Base-by-base conservation (phyloP, 768 basidiomycete genomes). In the Phlebiopsis flavidoalba region DNA sequence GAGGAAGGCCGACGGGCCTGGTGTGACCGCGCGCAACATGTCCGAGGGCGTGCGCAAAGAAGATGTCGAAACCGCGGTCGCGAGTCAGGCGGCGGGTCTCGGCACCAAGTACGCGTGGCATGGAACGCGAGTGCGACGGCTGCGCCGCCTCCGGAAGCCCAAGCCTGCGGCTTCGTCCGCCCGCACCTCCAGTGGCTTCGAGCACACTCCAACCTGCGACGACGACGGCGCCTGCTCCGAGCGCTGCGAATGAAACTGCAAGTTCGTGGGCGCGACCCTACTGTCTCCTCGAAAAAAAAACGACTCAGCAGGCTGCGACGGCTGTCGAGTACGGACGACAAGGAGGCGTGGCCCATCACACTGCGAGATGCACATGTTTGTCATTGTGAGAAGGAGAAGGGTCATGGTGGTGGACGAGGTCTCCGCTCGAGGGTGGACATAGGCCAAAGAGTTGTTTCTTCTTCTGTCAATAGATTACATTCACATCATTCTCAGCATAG, bases 31-130 rank as follows among this genome's bases (percentile, higher is more conserved):
- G 58, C 78, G 89, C 59, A 94, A 93, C 69, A 92, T 95, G 90
- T 88, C 87, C 5, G 93, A 94, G 72, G 93, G 95, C 66, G 89
- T 93, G 66, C 79, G 87, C 65, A 95, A n/a, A 95, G 80, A 93
- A 92, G 71, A 86, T 95, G 86, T 89, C 88, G 36, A 93, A 96
- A n/a, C n/a, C 71, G 89, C 89, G 22, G 89, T 91, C 6, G 93
- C 93, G 22, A 88, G 86, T 64, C 91, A 92, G 70, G 91, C 91
- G 5, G 91, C 92, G n/a, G 93, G 93, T 0, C 70, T 92, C 21
- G 84, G 86, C 1, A 73, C 72, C 55, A 88, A 87, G 72, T 95
- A 94, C 67, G 80, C 89, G 15, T 95, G 93, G 93, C n/a, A 92
- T 95, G 91, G n/a, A 92, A 77, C 15, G 82, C 88, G 5, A 82